Conservation (phyloP, 1,139 yeast genomes). For the Arxiozyma bovina region DNA sequence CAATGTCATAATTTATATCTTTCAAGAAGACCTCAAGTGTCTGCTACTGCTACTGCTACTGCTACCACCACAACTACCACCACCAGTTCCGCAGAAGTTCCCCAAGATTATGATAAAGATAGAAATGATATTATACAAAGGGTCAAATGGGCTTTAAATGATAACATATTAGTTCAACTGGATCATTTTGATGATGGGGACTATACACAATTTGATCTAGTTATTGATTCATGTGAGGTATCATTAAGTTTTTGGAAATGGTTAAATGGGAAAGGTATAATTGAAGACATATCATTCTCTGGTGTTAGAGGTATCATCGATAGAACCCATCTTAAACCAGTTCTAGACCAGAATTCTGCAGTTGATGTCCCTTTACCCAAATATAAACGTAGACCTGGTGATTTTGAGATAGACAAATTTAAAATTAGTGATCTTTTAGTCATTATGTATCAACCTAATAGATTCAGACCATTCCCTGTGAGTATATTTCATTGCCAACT, state of each 20-base stretch:
- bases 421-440: conserved; percentile 78
- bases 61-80: too few relatives aligned
- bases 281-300: conserved; percentile 70
- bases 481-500: conserved; percentile 81
- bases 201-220: conserved; percentile 88
- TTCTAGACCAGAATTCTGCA: conserved; percentile 45
- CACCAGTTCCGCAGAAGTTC: neutral
- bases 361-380: neutral
- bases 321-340: conserved; percentile 81
- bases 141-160: conserved; percentile 27
- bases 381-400: conserved; percentile 71
- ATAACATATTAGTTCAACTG: conserved; percentile 24
- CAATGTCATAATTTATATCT: conserved; percentile 63
- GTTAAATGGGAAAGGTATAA: conserved; percentile 82
- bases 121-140: conserved; percentile 29
- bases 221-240: conserved; percentile 76
- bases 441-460: conserved; percentile 71
- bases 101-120: conserved; percentile 28
- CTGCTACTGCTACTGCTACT: too few relatives aligned
- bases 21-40: conserved; percentile 33
- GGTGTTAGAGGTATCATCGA: conserved; percentile 91
- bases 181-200: conserved; percentile 72
- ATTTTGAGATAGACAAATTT: conserved; percentile 81
- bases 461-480: conserved; percentile 74
- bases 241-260: conserved; percentile 76